These are phyloP conservation scores for Dryas drummondii DNA, from an alignment of 306 rosid species.

Conservation along the genomic window DNA sequence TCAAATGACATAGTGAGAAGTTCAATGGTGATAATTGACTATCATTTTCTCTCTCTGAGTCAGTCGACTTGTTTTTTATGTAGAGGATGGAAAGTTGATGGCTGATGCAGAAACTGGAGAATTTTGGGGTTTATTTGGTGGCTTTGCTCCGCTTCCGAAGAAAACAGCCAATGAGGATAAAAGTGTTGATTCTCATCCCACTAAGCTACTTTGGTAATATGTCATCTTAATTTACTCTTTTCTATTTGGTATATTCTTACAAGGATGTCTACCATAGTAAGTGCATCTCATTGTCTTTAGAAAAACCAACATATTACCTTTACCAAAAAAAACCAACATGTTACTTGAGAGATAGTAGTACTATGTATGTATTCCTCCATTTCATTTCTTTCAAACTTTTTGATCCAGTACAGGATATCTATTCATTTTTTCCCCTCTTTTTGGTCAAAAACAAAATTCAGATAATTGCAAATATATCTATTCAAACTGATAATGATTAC, in stretches of 20 bases:
- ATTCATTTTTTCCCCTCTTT: not conserved
- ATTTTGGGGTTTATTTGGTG: conserved; percentile 96
- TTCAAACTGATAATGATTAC: not conserved
- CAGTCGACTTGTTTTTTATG: conserved; percentile 30
- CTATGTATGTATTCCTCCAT: not conserved
- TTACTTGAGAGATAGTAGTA: conserved; percentile 19
- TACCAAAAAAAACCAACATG: not conserved
- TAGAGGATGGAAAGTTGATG: conserved; percentile 99
- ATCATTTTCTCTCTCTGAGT: conserved; percentile 31
- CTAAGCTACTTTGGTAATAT: conserved; percentile 74
- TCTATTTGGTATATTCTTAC: conserved; percentile 14
- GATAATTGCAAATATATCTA: not conserved
- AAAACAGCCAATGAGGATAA: conserved; percentile 64
- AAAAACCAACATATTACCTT: conserved; percentile 11
- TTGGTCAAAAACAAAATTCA: not conserved
- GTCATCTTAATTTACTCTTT: conserved; percentile 21
- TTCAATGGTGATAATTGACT: conserved; percentile 22
- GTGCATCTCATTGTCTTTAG: conserved; percentile 8
- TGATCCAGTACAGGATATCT: not conserved
- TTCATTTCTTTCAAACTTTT: not conserved
- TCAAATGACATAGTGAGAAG: conserved; percentile 23
- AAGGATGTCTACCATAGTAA: not conserved
- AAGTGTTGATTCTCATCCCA: conserved; percentile 53
- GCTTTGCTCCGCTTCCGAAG: conserved; percentile 98
- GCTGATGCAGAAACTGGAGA: conserved; percentile 95